Percentiles rank a stretch among this genome's conserved stretches.
Conservation (phyloP, 2,329 filamentous ascomycete species). For the Diaporthe citrichinensis region DNA sequence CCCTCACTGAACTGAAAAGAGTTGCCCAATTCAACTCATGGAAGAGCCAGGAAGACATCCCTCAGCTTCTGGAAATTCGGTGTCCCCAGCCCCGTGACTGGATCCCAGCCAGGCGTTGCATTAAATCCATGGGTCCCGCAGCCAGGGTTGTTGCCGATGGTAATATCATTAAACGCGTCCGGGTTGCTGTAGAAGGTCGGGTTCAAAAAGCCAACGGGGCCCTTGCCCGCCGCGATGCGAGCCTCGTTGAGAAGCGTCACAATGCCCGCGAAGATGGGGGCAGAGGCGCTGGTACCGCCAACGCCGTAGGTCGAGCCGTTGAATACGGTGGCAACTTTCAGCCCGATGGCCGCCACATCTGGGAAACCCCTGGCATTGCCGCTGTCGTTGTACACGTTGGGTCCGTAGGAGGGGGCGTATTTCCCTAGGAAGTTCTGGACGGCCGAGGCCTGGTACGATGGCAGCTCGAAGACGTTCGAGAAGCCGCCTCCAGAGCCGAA, state of each 20-base stretch:
- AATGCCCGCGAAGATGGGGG: constrained; percentile 71
- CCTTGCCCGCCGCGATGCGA: constrained; percentile 62
- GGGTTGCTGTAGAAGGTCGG: constrained; percentile 50
- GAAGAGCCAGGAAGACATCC: constrained; percentile 42
- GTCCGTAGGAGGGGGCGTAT: constrained; percentile 41
- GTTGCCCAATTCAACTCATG: not conserved
- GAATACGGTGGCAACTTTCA: constrained; percentile 47
- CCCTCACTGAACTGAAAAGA: rapidly evolving
- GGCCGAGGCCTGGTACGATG: constrained; percentile 57
- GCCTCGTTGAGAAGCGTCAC: constrained; percentile 75
- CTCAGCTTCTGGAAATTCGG: constrained; percentile 46
- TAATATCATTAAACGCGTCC: constrained; percentile 50
- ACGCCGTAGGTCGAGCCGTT: constrained; percentile 50
- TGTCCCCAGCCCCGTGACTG: constrained; percentile 46
- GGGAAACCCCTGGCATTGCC: constrained; percentile 47
- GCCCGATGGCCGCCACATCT: constrained; percentile 48
- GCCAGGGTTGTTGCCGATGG: constrained; percentile 49
- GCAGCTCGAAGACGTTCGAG: constrained; percentile 60
- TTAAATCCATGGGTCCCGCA: constrained; percentile 51
- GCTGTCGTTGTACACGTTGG: constrained; percentile 43
- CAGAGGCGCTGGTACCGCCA: constrained; percentile 68
- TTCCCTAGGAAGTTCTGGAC: constrained; percentile 57
- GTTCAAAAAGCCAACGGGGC: constrained; percentile 54
- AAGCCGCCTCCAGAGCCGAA: constrained; percentile 60
- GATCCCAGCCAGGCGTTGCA: constrained; percentile 49